Base-by-base conservation (phyloP, 78 protist genomes). In the Isochrysis galbana region DNA sequence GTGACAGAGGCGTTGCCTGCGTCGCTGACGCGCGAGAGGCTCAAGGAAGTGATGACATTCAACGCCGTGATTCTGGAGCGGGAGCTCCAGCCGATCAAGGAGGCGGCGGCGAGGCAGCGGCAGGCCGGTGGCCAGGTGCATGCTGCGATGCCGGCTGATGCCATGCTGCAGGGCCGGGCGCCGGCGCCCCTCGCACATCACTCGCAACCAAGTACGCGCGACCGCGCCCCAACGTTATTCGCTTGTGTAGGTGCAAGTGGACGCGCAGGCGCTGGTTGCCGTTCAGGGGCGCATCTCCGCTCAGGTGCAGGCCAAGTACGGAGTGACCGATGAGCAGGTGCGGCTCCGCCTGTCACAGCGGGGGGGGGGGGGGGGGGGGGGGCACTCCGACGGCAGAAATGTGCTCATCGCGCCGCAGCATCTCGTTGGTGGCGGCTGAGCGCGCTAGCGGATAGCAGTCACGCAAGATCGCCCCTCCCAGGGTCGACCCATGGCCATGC, bases 161-260 rank as follows among this genome's bases (percentile, higher is more conserved):
- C n/a, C n/a, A n/a, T n/a, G n/a, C n/a, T n/a, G n/a, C n/a, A n/a
- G n/a, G n/a, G n/a, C n/a, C n/a, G n/a, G n/a, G n/a, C n/a, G n/a
- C n/a, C n/a, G n/a, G n/a, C n/a, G n/a, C n/a, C n/a, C n/a, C n/a
- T n/a, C n/a, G n/a, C n/a, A n/a, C n/a, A n/a, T n/a, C n/a, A n/a
- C n/a, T n/a, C n/a, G n/a, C n/a, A n/a, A n/a, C n/a, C n/a, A n/a
- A n/a, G n/a, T n/a, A n/a, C n/a, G n/a, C n/a, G n/a, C n/a, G n/a
- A n/a, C n/a, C n/a, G n/a, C n/a, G n/a, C n/a, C n/a, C n/a, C n/a
- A n/a, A n/a, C n/a, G n/a, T n/a, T n/a, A n/a, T n/a, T n/a, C n/a
- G n/a, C n/a, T n/a, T n/a, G n/a, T n/a, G n/a, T n/a, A 77, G 86
- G 86, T 77, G n/a, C 61, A 51, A 51, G 61, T 51, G 29, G 61